These are phyloP conservation scores for Fonsecaea pedrosoi DNA, from an alignment of 2,329 filamentous ascomycete genomes.

Conservation along the genomic window DNA sequence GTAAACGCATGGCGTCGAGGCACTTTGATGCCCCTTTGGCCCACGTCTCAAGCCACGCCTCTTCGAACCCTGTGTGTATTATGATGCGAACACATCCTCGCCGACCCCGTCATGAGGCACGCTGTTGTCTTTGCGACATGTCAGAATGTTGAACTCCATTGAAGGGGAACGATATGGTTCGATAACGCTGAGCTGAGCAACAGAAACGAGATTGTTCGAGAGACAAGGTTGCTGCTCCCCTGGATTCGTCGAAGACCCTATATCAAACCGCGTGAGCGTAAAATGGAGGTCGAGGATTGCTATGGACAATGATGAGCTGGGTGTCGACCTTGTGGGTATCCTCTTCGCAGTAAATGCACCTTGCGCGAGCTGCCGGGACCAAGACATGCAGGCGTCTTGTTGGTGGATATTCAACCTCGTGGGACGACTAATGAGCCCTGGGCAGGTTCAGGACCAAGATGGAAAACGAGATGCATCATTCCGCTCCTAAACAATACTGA, in stretches of 20 bases:
- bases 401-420: neutral
- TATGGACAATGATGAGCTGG: neutral
- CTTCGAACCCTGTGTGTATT: neutral
- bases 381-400: constrained; percentile 7
- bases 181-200: no score
- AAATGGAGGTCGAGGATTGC: neutral
- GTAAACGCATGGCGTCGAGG: neutral
- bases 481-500: neutral
- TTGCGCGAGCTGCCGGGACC: constrained; percentile 4
- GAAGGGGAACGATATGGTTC: neutral
- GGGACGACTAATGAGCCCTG: neutral
- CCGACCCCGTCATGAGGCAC: constrained; percentile 13
- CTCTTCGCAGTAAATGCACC: constrained; percentile 19
- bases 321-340: constrained; percentile 6
- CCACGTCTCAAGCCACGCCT: neutral
- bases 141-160: constrained; percentile 13
- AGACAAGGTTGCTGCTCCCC: neutral
- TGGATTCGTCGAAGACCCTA: no score
- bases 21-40: neutral
- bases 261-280: neutral
- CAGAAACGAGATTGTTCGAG: constrained; percentile 8
- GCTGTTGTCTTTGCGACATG: constrained; percentile 10
- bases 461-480: neutral
- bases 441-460: neutral
- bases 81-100: constrained; percentile 15